These are phyloP conservation scores for Colletotrichum australisinense DNA, from an alignment of 2,329 filamentous ascomycete genomes.

Conservation along the genomic window DNA sequence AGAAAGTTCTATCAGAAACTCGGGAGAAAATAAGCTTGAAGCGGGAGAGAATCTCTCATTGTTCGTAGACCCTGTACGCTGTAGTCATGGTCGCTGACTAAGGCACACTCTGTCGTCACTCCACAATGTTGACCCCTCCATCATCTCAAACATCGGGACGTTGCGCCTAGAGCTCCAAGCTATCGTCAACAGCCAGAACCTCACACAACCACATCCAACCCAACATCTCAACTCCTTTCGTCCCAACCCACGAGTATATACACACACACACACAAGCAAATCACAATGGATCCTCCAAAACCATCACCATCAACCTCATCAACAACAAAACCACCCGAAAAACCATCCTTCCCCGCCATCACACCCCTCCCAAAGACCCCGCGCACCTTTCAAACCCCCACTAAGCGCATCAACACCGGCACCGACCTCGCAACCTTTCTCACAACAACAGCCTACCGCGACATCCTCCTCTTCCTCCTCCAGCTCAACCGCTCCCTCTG, in stretches of 20 bases:
- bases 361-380: constrained; percentile 60
- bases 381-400: constrained; percentile 73
- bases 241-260: background rate
- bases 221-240: background rate
- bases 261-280: background rate
- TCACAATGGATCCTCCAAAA: constrained; percentile 17
- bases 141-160: background rate
- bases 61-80: background rate
- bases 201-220: background rate
- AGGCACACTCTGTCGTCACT: constrained; percentile 3
- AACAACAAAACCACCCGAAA: background rate
- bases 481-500: constrained; percentile 92
- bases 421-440: constrained; percentile 86
- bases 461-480: constrained; percentile 87
- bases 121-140: background rate
- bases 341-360: constrained; percentile 44
- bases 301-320: background rate
- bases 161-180: background rate
- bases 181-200: background rate
- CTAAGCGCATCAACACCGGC: constrained; percentile 87
- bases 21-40: background rate
- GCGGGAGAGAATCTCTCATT: background rate
- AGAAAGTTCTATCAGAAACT: background rate
- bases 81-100: background rate
- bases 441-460: constrained; percentile 82